Evolutionary conservation across 2,329 filamentous ascomycete species (phyloP).

Genomic region (Cercospora sp.): DNA sequence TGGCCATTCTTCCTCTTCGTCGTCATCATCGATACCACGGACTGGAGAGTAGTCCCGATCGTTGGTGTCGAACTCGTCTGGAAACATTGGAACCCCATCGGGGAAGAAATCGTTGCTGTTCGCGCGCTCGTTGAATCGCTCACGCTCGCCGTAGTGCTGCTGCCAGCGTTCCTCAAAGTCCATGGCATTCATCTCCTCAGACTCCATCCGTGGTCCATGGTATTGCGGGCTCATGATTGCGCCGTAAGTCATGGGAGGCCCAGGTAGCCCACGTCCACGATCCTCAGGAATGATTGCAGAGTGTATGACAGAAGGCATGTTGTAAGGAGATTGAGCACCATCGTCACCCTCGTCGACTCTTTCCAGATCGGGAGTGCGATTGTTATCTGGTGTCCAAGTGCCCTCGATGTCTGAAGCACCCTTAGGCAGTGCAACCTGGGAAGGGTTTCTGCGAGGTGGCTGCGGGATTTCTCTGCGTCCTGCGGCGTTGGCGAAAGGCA

Average conservation of each 20-base stretch:
- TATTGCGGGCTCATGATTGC: conserved; percentile 13
- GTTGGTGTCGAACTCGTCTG: conserved; percentile 17
- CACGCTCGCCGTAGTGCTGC: conserved; percentile 9
- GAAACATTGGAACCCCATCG: conserved; percentile 12
- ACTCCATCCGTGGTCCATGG: conserved; percentile 11
- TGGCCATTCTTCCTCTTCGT: conserved; percentile 15
- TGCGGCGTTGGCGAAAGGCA: conserved; percentile 10
- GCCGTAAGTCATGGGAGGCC: conserved; percentile 8
- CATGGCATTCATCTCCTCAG: conserved; percentile 6
- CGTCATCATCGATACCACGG: conserved; percentile 15
- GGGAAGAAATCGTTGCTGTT: conserved; percentile 17
- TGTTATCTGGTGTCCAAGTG: conserved; percentile 6
- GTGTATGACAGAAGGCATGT: conserved; percentile 10
- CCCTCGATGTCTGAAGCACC: conserved; percentile 12
- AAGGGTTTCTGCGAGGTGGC: conserved; percentile 9
- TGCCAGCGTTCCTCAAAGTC: conserved; percentile 11
- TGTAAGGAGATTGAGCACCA: conserved; percentile 18
- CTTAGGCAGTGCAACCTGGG: conserved; percentile 14
- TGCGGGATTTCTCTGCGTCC: conserved; percentile 13
- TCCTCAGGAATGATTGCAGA: conserved; percentile 14
- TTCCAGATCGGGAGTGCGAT: neutral
- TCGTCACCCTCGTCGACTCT: conserved; percentile 13
- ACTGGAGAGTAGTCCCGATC: conserved; percentile 15
- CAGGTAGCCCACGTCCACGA: conserved; percentile 11
- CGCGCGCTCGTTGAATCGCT: conserved; percentile 10